A percentile compares a stretch with the other conserved stretches of the same genome.
Evolutionary conservation across 2,329 filamentous ascomycete genomes (phyloP).

Genomic region (Aspergillus floridensis): DNA sequence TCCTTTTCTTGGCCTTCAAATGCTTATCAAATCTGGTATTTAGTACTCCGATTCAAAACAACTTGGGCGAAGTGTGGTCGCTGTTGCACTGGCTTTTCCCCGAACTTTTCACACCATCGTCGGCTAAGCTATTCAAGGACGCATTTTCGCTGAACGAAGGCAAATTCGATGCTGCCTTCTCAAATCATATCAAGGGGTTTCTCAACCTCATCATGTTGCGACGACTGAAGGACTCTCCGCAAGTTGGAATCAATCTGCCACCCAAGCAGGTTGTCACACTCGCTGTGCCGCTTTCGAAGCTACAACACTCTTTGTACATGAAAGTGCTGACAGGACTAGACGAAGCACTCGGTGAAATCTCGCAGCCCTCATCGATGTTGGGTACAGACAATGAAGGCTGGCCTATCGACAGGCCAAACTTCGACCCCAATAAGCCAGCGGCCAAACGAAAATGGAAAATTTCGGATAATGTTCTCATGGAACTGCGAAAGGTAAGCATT

Average conservation of each 20-base stretch:
- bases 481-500: constrained; percentile 47
- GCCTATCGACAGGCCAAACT: constrained; percentile 19
- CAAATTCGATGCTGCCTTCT: constrained; percentile 52
- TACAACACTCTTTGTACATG: constrained; percentile 60
- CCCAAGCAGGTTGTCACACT: constrained; percentile 57
- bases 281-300: constrained; percentile 57
- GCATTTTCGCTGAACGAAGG: constrained; percentile 58
- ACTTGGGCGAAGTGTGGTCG: constrained; percentile 58
- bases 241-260: constrained; percentile 54
- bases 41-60: constrained; percentile 58
- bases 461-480: constrained; percentile 52
- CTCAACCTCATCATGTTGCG: constrained; percentile 60
- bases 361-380: constrained; percentile 16
- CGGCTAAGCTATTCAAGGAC: constrained; percentile 51
- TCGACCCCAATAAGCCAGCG: neutral
- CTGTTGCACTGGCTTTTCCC: constrained; percentile 58
- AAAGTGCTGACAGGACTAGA: constrained; percentile 56
- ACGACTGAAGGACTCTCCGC: constrained; percentile 56
- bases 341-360: constrained; percentile 31
- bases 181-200: constrained; percentile 53
- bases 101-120: constrained; percentile 55
- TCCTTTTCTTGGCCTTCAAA: neutral
- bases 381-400: neutral
- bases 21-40: neutral
- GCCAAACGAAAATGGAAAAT: constrained; percentile 30